Evolutionary conservation across 352 stramenopile species (phyloP), one percentile per base, ranked within the genome.

Genomic region (Pythium utonaiense): DNA sequence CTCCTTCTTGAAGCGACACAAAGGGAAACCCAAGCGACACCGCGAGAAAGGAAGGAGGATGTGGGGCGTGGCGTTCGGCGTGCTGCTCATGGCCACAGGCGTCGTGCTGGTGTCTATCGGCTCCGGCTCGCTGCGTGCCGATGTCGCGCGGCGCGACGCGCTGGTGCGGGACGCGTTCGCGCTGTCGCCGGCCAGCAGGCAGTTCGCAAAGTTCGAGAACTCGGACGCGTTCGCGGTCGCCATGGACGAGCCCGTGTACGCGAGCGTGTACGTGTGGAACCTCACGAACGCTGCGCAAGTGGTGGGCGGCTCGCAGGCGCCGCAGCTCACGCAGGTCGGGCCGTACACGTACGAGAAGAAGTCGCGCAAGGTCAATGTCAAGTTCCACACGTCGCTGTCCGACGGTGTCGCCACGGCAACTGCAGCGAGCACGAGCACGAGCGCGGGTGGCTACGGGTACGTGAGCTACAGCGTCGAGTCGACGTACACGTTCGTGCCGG

Each of bases 191-290:
- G 17, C 40, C 13, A 59, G 42, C n/a, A 4, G 21, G n/a, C 30
- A 47, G 22, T 54, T 56, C 36, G 12, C 13, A 3, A 2, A n/a
- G 6, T 78, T 65, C 67, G 62, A 58, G 4, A 45, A n/a, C 55
- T 79, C 53, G 47, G 59, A 64, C 19, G 58, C 53, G 27, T 81
- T 85, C 30, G 71, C 58, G 21, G 68, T 69, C 42, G 67, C 70
- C 2, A 84, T 89, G 63, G 73, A 86, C 55, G 79, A 72, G 19
- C 75, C 75, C 0, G 67, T 71, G 45, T 77, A 74, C 56, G 64
- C 70, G 27, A 87, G 78, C 53, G 83, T 89, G 28, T 91, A 88
- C 55, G 57, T 89, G 9, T 89, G 77, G 67, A 92, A 92, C 42
- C 62, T 92, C 67, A 86, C 78, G 3, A 90, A 92, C 48, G 69